These are phyloP conservation scores for Nakaseomyces nivariensis DNA, from an alignment of 1,139 yeast genomes.

Conservation along the genomic window DNA sequence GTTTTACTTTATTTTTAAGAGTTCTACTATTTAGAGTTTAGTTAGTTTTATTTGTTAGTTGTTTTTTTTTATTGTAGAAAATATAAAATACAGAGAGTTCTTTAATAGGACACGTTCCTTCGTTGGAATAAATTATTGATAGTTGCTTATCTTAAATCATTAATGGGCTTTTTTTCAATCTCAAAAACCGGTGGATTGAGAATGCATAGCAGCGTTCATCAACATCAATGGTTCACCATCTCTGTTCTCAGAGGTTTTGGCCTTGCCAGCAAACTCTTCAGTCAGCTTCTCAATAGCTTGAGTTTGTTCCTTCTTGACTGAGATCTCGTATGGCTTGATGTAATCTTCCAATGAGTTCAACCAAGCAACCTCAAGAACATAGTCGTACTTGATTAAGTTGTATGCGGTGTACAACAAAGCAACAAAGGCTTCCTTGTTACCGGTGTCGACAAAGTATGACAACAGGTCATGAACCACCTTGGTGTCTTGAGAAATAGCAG, in stretches of 20 bases:
- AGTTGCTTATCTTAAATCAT: neutral
- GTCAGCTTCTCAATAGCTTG: conserved; percentile 56
- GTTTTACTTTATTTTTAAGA: neutral
- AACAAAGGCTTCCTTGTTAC: conserved; percentile 90
- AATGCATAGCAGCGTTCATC: conserved; percentile 40
- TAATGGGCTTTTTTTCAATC: neutral
- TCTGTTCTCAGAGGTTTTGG: conserved; percentile 36
- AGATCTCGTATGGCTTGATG: conserved; percentile 86
- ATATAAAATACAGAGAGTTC: neutral
- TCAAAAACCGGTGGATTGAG: conserved; percentile 21
- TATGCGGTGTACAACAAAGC: conserved; percentile 85
- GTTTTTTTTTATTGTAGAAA: neutral
- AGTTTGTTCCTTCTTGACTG: conserved; percentile 69
- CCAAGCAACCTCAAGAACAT: conserved; percentile 87
- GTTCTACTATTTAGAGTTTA: neutral
- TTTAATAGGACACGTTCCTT: neutral
- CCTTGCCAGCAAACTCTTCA: conserved; percentile 50
- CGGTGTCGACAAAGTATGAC: conserved; percentile 91
- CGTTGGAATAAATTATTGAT: neutral
- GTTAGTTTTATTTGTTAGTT: too few species aligned
- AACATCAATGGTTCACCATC: conserved; percentile 48
- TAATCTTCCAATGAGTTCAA: conserved; percentile 70
- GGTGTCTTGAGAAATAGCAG: conserved; percentile 66
- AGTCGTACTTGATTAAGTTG: conserved; percentile 68
- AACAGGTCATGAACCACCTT: conserved; percentile 84